Conservation (phyloP, 306 rosid species). For the Mucuna pruriens region DNA sequence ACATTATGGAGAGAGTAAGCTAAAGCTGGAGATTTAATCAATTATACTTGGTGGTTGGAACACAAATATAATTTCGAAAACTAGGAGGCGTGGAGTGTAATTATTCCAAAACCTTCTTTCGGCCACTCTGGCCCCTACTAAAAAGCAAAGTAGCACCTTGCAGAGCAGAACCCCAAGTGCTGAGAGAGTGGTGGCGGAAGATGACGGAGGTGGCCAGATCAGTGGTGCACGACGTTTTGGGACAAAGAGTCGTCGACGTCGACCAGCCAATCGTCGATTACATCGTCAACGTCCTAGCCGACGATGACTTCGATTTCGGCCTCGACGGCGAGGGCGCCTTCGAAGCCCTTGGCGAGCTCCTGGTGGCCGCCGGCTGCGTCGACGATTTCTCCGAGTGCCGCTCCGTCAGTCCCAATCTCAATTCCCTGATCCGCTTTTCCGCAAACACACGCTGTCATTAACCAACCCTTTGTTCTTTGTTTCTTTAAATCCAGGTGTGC, state of each 20-base stretch:
- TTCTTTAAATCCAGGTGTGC: conserved; percentile 66
- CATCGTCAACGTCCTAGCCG: conserved; percentile 94
- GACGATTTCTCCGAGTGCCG: conserved; percentile 78
- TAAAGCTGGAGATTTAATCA: too few relatives aligned
- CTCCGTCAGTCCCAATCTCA: conserved; percentile 54
- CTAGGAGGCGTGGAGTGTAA: too few relatives aligned
- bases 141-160: background rate
- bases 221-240: conserved; percentile 87
- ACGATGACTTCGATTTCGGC: conserved; percentile 95
- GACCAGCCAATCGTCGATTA: conserved; percentile 90
- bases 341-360: conserved; percentile 88
- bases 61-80: too few relatives aligned
- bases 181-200: conserved; percentile 7
- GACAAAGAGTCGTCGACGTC: conserved; percentile 69
- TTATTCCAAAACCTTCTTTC: too few relatives aligned
- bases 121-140: too few relatives aligned
- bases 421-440: background rate
- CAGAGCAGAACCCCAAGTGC: background rate
- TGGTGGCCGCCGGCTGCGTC: conserved; percentile 89
- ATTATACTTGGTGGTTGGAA: too few relatives aligned
- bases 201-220: conserved; percentile 94
- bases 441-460: background rate
- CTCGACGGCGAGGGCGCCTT: conserved; percentile 87
- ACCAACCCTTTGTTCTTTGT: background rate
- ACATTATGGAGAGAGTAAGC: too few relatives aligned